A percentile compares a stretch with the other conserved stretches of the same genome.
Evolutionary conservation across 371 early-diverging fungal genomes (phyloP).

Genomic region (Mortierella sp.): DNA sequence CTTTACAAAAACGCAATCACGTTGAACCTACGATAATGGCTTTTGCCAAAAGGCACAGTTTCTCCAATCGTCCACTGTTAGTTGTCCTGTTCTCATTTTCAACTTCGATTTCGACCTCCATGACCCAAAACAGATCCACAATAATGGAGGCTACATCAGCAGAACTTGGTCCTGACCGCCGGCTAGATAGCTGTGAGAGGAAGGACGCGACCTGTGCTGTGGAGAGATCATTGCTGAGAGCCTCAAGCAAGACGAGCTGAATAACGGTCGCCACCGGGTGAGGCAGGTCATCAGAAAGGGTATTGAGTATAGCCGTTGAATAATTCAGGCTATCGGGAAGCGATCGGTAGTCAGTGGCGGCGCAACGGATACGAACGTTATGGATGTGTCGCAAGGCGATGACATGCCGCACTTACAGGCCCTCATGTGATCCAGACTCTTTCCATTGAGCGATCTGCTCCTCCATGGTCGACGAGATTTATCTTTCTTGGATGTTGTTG

Average conservation of each 20-base stretch:
- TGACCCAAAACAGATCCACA: slow-evolving; percentile 44
- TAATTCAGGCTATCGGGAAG: slow-evolving; percentile 17
- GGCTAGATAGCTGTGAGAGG: slow-evolving; percentile 7
- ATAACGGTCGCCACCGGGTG: slow-evolving; percentile 26
- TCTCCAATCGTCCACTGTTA: slow-evolving; percentile 4
- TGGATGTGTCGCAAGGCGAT: not conserved
- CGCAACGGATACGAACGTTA: not conserved
- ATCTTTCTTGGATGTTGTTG: too few relatives aligned
- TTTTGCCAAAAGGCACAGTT: slow-evolving; percentile 16
- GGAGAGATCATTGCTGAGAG: slow-evolving; percentile 7
- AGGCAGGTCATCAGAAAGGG: slow-evolving; percentile 6
- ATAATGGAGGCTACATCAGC: slow-evolving; percentile 23
- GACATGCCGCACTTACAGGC: slow-evolving; percentile 16
- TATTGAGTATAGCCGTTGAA: slow-evolving; percentile 13
- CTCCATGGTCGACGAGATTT: slow-evolving; percentile 6
- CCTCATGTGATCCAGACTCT: slow-evolving; percentile 23
- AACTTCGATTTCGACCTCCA: slow-evolving; percentile 34
- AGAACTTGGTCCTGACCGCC: not conserved
- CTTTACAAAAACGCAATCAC: not conserved
- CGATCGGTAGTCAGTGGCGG: not conserved
- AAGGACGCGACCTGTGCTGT: slow-evolving; percentile 15
- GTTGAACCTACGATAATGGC: slow-evolving; percentile 36
- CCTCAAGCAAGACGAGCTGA: slow-evolving; percentile 14
- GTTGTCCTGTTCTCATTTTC: not conserved
- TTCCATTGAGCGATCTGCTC: slow-evolving; percentile 25